These are phyloP conservation scores for Komagataella phaffii DNA, from an alignment of 805 yeast species.

Conservation along the genomic window DNA sequence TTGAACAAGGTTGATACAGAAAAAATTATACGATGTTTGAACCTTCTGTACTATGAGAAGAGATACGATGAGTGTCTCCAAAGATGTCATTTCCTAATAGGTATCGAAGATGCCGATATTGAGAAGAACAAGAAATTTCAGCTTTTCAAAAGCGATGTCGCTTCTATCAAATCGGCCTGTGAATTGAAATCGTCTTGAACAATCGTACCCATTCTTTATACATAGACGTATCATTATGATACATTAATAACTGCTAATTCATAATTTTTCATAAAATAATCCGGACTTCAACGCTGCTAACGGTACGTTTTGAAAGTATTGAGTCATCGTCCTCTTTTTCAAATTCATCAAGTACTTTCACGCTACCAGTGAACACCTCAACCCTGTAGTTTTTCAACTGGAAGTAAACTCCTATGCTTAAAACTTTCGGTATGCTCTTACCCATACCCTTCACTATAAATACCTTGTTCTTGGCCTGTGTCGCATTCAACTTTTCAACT, in stretches of 20 bases:
- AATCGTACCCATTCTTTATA: background rate
- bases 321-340: slow-evolving; percentile 17
- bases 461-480: slow-evolving; percentile 16
- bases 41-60: slow-evolving; percentile 43
- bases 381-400: slow-evolving; percentile 37
- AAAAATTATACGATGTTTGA: slow-evolving; percentile 43
- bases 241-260: background rate
- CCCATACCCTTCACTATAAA: slow-evolving; percentile 71
- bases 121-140: background rate
- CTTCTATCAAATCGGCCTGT: background rate
- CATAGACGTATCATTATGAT: background rate
- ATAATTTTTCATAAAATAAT: slow-evolving; percentile 8
- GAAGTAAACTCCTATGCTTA: slow-evolving; percentile 51
- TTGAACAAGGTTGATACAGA: slow-evolving; percentile 40
- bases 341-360: slow-evolving; percentile 64
- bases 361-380: slow-evolving; percentile 49
- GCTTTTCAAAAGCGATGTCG: background rate
- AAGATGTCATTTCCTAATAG: slow-evolving; percentile 16
- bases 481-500: slow-evolving; percentile 26
- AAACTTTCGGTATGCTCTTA: slow-evolving; percentile 45
- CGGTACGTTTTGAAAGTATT: slow-evolving; percentile 26
- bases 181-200: background rate
- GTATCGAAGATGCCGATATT: background rate
- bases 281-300: slow-evolving; percentile 31
- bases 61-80: slow-evolving; percentile 38